Percentiles rank a stretch among this genome's conserved stretches.
Evolutionary conservation across 2,329 filamentous ascomycete species (phyloP).

Genomic region (Penicillium fuscoglaucum): DNA sequence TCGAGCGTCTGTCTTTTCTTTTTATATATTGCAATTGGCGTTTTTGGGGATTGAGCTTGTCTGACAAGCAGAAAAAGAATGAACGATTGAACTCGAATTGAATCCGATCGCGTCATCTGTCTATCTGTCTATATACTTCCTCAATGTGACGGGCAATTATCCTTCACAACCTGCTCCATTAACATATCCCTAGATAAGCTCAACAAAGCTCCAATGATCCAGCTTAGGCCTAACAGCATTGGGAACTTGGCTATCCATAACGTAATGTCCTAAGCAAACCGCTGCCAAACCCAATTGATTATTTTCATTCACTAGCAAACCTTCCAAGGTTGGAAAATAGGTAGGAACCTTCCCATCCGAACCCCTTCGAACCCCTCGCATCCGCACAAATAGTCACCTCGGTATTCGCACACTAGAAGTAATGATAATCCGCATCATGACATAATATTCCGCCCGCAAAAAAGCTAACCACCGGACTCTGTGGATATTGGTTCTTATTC

Average conservation of each 20-base stretch:
- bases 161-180: neutral
- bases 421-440: constrained; percentile 22
- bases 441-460: constrained; percentile 18
- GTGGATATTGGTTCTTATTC: too few species aligned
- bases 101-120: neutral
- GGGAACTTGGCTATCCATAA: constrained; percentile 26
- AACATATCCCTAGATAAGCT: constrained; percentile 18
- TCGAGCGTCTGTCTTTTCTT: constrained; percentile 1
- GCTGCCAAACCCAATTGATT: constrained; percentile 7
- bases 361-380: constrained; percentile 14
- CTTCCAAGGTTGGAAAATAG: constrained; percentile 5
- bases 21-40: constrained; percentile 5
- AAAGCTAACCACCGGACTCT: constrained; percentile 20
- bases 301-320: constrained; percentile 18
- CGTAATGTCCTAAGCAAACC: constrained; percentile 22
- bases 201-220: constrained; percentile 23
- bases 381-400: constrained; percentile 21
- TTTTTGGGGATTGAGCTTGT: neutral
- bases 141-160: too few species aligned
- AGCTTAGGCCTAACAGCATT: constrained; percentile 13
- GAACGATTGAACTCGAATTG: neutral
- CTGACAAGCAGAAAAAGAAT: neutral
- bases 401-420: neutral
- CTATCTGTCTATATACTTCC: neutral
- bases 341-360: constrained; percentile 20